A percentile compares a stretch with the other conserved stretches of the same genome.
Evolutionary conservation across 106 monocot species (phyloP).

Genomic region (Dendrobium chrysotoxum): DNA sequence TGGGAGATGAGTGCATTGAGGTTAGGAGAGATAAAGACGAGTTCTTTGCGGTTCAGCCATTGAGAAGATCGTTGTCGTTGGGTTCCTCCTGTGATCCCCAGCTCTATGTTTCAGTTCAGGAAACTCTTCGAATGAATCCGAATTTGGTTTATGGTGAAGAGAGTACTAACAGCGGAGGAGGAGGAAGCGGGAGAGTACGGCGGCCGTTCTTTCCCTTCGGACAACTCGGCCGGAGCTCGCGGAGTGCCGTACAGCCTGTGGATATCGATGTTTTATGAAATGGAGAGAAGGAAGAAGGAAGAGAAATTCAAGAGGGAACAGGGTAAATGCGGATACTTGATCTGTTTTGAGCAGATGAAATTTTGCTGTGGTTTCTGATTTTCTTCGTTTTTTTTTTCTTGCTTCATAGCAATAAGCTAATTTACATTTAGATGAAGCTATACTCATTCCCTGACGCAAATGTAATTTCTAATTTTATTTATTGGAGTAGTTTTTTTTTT

Average conservation of each 20-base stretch:
- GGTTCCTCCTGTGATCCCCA: slow-evolving; percentile 48
- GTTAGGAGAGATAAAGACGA: slow-evolving; percentile 28
- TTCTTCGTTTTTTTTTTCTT: no score
- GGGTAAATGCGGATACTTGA: no score
- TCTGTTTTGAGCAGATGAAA: no score
- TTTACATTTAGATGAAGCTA: no score
- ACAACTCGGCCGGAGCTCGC: not conserved
- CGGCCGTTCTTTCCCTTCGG: slow-evolving; percentile 47
- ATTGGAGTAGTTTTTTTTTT: no score
- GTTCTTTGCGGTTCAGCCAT: slow-evolving; percentile 29
- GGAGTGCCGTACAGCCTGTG: not conserved
- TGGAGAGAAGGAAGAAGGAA: no score
- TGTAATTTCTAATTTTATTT: no score
- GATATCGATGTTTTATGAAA: not conserved
- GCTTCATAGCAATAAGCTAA: no score
- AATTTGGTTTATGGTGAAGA: not conserved
- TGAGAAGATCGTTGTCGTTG: slow-evolving; percentile 77
- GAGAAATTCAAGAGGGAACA: no score
- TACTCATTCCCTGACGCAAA: no score
- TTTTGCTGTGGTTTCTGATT: no score
- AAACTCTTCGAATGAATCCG: slow-evolving; percentile 21
- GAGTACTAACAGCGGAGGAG: slow-evolving; percentile 7
- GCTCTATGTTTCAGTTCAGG: slow-evolving; percentile 40
- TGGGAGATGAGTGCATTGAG: slow-evolving; percentile 58
- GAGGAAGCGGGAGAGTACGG: slow-evolving; percentile 12